Conservation (phyloP, 345 rosid genomes). For the Populus simonii region DNA sequence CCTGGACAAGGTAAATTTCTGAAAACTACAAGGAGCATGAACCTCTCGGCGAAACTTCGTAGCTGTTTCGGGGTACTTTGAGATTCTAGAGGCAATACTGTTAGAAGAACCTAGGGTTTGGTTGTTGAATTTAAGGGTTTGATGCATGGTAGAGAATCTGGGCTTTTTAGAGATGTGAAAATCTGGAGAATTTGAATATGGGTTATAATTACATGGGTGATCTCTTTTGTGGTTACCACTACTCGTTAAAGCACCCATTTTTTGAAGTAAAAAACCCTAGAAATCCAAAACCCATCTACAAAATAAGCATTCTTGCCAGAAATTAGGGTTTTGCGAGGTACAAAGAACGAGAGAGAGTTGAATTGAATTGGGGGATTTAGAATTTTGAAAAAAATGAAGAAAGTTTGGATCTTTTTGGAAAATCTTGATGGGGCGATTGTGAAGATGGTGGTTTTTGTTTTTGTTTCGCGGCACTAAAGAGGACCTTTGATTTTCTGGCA, state of each 20-base stretch:
- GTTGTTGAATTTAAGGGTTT: constrained; percentile 18
- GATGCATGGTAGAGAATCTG: constrained; percentile 42
- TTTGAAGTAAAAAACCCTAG: constrained; percentile 26
- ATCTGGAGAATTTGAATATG: constrained; percentile 33
- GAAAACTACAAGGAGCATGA: constrained; percentile 74
- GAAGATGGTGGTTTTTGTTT: background rate
- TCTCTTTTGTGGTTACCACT: constrained; percentile 51
- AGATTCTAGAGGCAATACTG: constrained; percentile 46
- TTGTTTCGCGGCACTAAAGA: background rate
- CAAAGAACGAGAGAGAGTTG: background rate
- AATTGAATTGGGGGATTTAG: background rate
- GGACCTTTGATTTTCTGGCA: background rate
- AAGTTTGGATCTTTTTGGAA: background rate
- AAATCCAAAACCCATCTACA: constrained; percentile 26
- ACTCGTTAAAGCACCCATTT: constrained; percentile 68
- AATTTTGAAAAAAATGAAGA: background rate
- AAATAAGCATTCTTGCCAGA: constrained; percentile 1
- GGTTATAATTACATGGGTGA: background rate
- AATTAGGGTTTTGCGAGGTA: background rate
- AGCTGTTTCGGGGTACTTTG: constrained; percentile 65
- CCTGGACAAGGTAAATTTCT: constrained; percentile 45
- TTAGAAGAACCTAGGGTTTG: constrained; percentile 36
- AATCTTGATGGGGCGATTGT: background rate
- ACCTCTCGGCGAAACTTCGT: constrained; percentile 50
- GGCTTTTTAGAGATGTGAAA: constrained; percentile 54